Conservation (phyloP, 192 early-diverging fungal species). For the Backusella macrospora region DNA sequence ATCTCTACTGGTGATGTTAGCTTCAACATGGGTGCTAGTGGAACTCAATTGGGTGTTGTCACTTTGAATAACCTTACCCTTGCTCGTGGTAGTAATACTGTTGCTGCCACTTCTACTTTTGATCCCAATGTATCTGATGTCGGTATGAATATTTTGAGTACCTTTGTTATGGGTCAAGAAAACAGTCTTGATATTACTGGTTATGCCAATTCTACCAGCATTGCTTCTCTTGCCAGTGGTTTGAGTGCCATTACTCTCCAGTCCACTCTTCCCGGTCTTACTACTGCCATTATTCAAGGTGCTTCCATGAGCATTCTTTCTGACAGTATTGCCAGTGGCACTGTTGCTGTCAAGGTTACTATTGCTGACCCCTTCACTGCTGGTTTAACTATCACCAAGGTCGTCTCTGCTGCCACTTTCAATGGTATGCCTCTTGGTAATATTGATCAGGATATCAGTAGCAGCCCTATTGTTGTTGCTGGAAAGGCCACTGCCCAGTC, state of each 20-base stretch:
- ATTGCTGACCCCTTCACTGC: slow-evolving; percentile 60
- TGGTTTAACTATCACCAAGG: slow-evolving; percentile 48
- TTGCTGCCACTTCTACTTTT: slow-evolving; percentile 47
- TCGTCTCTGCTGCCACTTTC: slow-evolving; percentile 49
- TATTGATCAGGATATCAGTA: slow-evolving; percentile 51
- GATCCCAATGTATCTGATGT: slow-evolving; percentile 46
- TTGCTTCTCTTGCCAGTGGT: slow-evolving; percentile 51
- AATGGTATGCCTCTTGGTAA: slow-evolving; percentile 46
- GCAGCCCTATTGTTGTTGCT: slow-evolving; percentile 41
- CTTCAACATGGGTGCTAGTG: slow-evolving; percentile 48
- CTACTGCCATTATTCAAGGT: slow-evolving; percentile 44
- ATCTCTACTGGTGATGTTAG: slow-evolving; percentile 55
- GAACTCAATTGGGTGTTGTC: slow-evolving; percentile 50
- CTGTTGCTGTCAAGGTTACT: slow-evolving; percentile 49
- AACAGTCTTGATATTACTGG: slow-evolving; percentile 47
- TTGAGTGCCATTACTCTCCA: slow-evolving; percentile 44
- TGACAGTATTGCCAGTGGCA: slow-evolving; percentile 44
- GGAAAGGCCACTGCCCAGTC: slow-evolving; percentile 46
- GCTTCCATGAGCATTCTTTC: slow-evolving; percentile 45
- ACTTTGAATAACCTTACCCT: slow-evolving; percentile 48
- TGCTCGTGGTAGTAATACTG: slow-evolving; percentile 44
- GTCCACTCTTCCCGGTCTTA: slow-evolving; percentile 52
- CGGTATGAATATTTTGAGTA: slow-evolving; percentile 50
- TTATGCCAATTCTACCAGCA: slow-evolving; percentile 42
- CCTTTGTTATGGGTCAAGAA: slow-evolving; percentile 52